phyloP scores from a whole-genome alignment of 2,329 filamentous ascomycete species.

The Cladosporium oxysporum region DNA sequence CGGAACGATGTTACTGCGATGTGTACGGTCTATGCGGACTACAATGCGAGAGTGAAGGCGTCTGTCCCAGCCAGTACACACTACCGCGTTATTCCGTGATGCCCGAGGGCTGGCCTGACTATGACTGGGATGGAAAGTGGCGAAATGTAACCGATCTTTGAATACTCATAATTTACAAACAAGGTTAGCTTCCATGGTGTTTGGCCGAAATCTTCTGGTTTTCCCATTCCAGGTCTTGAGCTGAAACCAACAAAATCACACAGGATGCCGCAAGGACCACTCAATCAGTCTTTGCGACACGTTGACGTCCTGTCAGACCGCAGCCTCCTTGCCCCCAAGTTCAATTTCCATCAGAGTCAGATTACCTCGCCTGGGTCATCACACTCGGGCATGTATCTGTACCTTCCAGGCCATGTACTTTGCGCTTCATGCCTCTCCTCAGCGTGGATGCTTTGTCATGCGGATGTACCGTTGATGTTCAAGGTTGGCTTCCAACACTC shows the following conservation, averaged over 20 bases:
- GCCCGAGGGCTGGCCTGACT: conserved; percentile 62
- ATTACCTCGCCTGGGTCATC: not conserved
- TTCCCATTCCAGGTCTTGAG: not conserved
- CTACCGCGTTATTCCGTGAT: conserved; percentile 60
- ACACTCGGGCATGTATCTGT: not conserved
- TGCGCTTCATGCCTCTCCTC: not conserved
- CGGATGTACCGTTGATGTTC: not conserved
- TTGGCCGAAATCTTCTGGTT: not conserved
- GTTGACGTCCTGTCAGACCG: not conserved
- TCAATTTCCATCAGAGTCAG: not conserved
- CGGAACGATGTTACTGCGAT: conserved; percentile 66
- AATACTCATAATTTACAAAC: not conserved
- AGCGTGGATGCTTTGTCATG: no score
- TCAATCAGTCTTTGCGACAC: not conserved
- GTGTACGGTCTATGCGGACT: conserved; percentile 63
- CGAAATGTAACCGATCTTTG: conserved; percentile 15
- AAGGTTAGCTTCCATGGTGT: not conserved
- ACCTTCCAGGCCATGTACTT: not conserved
- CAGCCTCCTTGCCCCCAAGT: not conserved
- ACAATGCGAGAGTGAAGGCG: conserved; percentile 42
- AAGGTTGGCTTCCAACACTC: not conserved
- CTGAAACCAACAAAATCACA: not conserved
- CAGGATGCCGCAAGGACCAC: not conserved
- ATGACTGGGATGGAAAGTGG: conserved; percentile 53
- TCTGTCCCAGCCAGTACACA: conserved; percentile 60